These are phyloP conservation scores for Monosporozyma siamensis DNA, from an alignment of 805 yeast species.

Conservation along the genomic window DNA sequence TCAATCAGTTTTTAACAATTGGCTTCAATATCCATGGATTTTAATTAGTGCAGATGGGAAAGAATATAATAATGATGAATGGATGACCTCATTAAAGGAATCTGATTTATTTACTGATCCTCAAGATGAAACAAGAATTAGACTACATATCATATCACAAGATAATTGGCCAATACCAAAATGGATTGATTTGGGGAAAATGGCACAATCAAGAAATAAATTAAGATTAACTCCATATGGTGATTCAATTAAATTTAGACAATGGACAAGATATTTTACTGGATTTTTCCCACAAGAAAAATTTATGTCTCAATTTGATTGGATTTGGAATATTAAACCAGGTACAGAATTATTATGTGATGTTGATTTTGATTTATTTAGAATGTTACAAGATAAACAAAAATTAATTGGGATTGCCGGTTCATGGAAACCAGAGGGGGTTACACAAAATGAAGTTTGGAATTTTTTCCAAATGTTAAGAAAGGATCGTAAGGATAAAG, in stretches of 20 bases:
- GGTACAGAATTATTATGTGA: slow-evolving; percentile 64
- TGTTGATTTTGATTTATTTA: slow-evolving; percentile 64
- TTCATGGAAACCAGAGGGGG: slow-evolving; percentile 53
- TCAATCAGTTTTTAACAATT: slow-evolving; percentile 70
- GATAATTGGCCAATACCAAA: slow-evolving; percentile 64
- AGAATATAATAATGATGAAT: slow-evolving; percentile 37
- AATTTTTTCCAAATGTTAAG: slow-evolving; percentile 51
- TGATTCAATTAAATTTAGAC: slow-evolving; percentile 62
- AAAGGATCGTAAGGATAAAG: slow-evolving; percentile 39
- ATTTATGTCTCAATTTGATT: slow-evolving; percentile 54
- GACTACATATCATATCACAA: slow-evolving; percentile 1
- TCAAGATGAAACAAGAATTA: slow-evolving; percentile 39
- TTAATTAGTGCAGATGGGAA: slow-evolving; percentile 61
- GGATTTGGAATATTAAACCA: slow-evolving; percentile 89
- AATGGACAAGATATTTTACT: slow-evolving; percentile 75
- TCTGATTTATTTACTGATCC: not conserved
- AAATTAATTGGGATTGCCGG: slow-evolving; percentile 68
- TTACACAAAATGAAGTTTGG: slow-evolving; percentile 62
- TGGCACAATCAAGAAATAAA: slow-evolving; percentile 46
- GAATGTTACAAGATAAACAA: slow-evolving; percentile 61
- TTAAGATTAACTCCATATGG: slow-evolving; percentile 62
- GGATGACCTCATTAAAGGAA: not conserved
- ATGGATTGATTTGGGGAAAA: slow-evolving; percentile 63
- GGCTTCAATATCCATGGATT: slow-evolving; percentile 83
- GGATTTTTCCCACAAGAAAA: slow-evolving; percentile 69